These are phyloP conservation scores for Apium graveolens DNA, from an alignment of 129 eudicot genomes.

Conservation along the genomic window DNA sequence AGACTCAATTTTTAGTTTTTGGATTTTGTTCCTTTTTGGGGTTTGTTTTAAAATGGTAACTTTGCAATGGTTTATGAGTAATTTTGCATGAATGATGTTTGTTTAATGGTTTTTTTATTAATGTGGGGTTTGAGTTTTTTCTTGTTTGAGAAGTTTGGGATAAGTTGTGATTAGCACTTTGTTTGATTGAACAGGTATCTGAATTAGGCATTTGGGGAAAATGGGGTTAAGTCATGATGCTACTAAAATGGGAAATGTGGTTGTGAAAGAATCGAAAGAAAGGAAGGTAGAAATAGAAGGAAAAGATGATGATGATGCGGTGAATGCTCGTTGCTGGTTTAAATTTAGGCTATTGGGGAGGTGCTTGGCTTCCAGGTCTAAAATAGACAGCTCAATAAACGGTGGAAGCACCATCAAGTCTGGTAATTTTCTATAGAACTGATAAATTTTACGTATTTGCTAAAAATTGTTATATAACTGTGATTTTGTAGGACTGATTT, in stretches of 20 bases:
- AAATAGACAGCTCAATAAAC: conserved; percentile 54
- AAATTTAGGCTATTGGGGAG: conserved; percentile 56
- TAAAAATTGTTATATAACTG: background rate
- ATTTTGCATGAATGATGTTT: conserved; percentile 3
- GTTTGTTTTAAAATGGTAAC: background rate
- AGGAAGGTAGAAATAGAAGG: conserved; percentile 26
- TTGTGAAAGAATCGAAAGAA: conserved; percentile 5
- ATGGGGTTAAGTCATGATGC: conserved; percentile 54
- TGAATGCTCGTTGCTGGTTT: conserved; percentile 48
- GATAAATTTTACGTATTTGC: background rate
- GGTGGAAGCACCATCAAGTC: conserved; percentile 35
- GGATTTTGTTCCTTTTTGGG: background rate
- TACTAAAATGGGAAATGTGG: conserved; percentile 23
- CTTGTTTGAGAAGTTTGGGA: conserved; percentile 8
- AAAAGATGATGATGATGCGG: conserved; percentile 36
- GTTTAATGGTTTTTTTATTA: background rate
- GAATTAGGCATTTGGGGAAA: conserved; percentile 21
- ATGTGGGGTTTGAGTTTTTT: background rate
- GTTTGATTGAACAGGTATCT: conserved; percentile 10
- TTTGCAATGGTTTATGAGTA: background rate
- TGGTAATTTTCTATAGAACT: conserved; percentile 30
- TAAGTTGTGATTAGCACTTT: background rate
- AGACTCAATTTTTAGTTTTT: conserved; percentile 4
- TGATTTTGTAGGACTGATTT: background rate
- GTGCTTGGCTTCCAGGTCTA: conserved; percentile 54